Base-by-base conservation (phyloP, 257 asterid species). In the Asclepias syriaca region DNA sequence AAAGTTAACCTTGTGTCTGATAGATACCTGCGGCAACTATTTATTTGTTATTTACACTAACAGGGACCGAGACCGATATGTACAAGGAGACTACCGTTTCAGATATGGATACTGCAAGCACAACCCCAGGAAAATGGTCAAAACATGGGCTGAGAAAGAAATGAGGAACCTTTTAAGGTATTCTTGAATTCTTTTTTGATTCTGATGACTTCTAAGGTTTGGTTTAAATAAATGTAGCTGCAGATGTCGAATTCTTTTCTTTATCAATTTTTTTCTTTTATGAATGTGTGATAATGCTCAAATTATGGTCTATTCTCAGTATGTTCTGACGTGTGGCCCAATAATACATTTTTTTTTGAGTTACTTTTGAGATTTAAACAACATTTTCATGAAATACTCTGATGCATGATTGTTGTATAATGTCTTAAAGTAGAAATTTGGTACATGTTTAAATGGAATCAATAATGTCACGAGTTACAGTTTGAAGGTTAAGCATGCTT, bases 111-210 rank as follows among this genome's bases (percentile, higher is more conserved):
- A 91, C 81, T 91, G 99, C 88, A 94, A 90, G 87, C 94, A 88
- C 83, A 94, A 94, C 76, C 99, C 99, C 39, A 80, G 99, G 58
- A 89, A 94, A 82, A 94, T 94, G 99, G 99, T 94, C 40, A 88
- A 94, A 77, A 89, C 98, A 39, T 94, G 98, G 99, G 97, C 99
- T 72, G 98, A 94, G 85, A 94, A 94, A 77, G 99, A 94, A 86
- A 88, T 91, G 99, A 88, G 98, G 81, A 94, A 94, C 88, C 97
- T 91, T 46, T 85, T 91, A 96, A 91, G 98, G 98, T 94, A 75
- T 50, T 70, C 40, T 29, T 37, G 21, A 32, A 57, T 58, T 66
- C 34, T 21, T 66, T 63, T 67, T 67, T 56, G 22, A 65, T 48
- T 69, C 18, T 53, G 32, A 13, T 67, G 24, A 56, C 71, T 66